A percentile compares a stretch with the other conserved stretches of the same genome.
Conservation (phyloP, 192 early-diverging fungal genomes). For the Coemansia sp. region DNA sequence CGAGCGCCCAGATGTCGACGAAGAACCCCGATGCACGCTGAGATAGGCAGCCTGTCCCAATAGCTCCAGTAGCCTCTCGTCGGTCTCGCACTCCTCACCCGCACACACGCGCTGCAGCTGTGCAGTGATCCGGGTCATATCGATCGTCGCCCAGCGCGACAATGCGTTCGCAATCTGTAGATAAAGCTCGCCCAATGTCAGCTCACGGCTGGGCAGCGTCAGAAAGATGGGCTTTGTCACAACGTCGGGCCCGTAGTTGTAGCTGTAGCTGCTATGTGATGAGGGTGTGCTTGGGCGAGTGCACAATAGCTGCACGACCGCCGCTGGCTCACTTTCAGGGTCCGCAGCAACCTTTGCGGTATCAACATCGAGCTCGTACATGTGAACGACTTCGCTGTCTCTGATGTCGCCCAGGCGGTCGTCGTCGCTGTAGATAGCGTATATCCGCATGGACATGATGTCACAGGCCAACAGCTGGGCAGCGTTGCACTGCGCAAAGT, state of each 20-base stretch:
- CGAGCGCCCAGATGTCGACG: background rate
- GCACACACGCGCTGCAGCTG: conserved; percentile 18
- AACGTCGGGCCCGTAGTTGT: conserved; percentile 31
- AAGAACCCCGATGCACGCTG: conserved; percentile 29
- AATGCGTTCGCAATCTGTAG: conserved; percentile 27
- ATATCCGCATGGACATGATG: conserved; percentile 20
- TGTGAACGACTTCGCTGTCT: conserved; percentile 20
- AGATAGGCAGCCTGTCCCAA: conserved; percentile 26
- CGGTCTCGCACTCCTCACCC: conserved; percentile 5
- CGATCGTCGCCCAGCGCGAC: conserved; percentile 36
- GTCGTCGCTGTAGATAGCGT: conserved; percentile 25
- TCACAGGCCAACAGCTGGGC: conserved; percentile 31
- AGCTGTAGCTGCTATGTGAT: conserved; percentile 24
- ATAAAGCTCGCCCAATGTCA: conserved; percentile 37
- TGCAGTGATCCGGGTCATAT: conserved; percentile 22
- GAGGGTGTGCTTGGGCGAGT: conserved; percentile 10
- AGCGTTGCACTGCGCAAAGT: conserved; percentile 26
- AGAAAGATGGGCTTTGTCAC: conserved; percentile 37
- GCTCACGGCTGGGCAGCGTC: conserved; percentile 18
- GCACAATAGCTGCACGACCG: conserved; percentile 36
- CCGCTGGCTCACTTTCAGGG: conserved; percentile 7
- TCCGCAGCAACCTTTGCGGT: conserved; percentile 17
- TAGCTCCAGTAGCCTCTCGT: conserved; percentile 32
- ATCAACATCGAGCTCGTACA: conserved; percentile 40
- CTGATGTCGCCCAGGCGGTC: conserved; percentile 34